Evolutionary conservation across 192 early-diverging fungal species (phyloP).

Genomic region (Pecoramyces ruminantium): DNA sequence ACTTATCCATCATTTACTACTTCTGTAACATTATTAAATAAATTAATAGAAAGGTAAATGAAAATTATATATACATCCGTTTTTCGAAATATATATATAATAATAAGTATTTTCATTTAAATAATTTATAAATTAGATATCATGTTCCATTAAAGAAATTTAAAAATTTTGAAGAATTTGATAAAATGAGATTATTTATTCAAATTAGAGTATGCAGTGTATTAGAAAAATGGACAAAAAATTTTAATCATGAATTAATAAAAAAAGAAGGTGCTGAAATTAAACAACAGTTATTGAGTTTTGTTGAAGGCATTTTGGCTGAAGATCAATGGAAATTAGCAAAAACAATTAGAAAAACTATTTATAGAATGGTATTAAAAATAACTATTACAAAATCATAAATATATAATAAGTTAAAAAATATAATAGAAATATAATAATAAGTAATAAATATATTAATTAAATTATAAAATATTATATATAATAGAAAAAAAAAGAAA

Average conservation of each 20-base stretch:
- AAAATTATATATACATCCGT: too few species aligned
- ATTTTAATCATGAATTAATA: constrained; percentile 12
- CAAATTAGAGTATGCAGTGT: constrained; percentile 18
- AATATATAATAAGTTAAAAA: too few species aligned
- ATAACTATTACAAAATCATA: too few species aligned
- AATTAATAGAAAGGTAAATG: constrained; percentile 10
- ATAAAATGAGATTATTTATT: constrained; percentile 12
- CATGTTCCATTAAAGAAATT: constrained; percentile 5
- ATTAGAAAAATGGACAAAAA: constrained; percentile 16
- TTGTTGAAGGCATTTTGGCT: constrained; percentile 12
- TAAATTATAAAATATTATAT: too few species aligned
- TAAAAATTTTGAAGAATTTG: constrained; percentile 8
- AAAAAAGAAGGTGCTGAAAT: constrained; percentile 4
- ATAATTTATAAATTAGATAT: constrained; percentile 3
- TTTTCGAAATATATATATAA: too few species aligned
- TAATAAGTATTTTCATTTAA: too few species aligned
- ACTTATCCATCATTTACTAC: constrained; percentile 23
- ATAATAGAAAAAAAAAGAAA: neutral
- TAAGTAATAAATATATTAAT: too few species aligned
- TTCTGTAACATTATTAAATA: constrained; percentile 2
- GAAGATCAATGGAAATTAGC: constrained; percentile 10
- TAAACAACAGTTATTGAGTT: constrained; percentile 3
- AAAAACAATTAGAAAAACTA: constrained; percentile 13
- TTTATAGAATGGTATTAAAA: constrained; percentile 14
- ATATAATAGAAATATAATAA: too few species aligned